Evolutionary conservation across 192 early-diverging fungal species (phyloP).

Genomic region (Oehlia diaphana): DNA sequence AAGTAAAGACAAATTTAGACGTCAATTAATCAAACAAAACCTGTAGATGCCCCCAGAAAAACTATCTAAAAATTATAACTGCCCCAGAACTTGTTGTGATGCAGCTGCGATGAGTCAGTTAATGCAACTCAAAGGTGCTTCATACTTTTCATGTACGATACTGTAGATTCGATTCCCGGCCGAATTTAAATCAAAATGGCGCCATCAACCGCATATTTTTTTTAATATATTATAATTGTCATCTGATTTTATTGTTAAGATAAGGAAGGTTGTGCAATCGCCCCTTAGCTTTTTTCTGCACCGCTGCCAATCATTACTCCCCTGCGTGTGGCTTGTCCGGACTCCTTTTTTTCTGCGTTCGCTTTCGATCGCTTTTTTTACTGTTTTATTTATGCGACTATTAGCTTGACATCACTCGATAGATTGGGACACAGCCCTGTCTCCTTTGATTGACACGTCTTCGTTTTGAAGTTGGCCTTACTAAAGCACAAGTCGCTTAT

Average conservation of each 20-base stretch:
- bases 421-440: conserved; percentile 17
- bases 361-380: conserved; percentile 18
- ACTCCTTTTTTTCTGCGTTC: conserved; percentile 4
- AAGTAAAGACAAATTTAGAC: neutral
- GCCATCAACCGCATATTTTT: neutral
- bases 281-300: neutral
- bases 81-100: neutral
- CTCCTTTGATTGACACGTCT: conserved; percentile 19
- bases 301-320: conserved; percentile 13
- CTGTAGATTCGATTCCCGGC: neutral
- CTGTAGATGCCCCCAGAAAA: neutral
- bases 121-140: neutral
- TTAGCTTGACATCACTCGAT: conserved; percentile 7
- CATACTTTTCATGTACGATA: neutral
- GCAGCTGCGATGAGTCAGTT: neutral
- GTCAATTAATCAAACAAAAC: neutral
- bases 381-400: conserved; percentile 14
- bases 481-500: conserved; percentile 8
- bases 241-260: neutral
- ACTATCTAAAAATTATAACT: neutral
- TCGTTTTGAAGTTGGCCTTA: conserved; percentile 3
- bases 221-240: neutral
- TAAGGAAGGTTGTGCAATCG: conserved; percentile 8
- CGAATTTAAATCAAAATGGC: neutral
- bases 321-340: conserved; percentile 18